Evolutionary conservation across 345 rosid species (phyloP).

Genomic region (Lagerstroemia speciosa): DNA sequence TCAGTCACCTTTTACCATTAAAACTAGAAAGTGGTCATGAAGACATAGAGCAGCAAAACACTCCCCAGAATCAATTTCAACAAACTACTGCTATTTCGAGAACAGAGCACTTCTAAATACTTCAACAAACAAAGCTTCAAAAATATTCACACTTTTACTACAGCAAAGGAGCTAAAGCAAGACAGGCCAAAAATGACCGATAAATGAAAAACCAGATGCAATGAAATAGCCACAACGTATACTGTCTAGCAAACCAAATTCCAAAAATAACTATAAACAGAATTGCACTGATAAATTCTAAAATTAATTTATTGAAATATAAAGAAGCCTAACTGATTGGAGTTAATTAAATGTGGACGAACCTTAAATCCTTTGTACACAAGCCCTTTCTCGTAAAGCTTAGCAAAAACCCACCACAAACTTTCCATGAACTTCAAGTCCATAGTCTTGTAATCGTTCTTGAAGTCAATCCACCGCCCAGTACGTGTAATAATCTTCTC

Average conservation of each 20-base stretch:
- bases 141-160: background rate
- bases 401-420: constrained; percentile 91
- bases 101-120: background rate
- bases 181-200: background rate
- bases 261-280: background rate
- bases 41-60: background rate
- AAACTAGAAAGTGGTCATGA: background rate
- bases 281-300: background rate
- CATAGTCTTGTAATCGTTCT: constrained; percentile 87
- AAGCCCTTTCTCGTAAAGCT: constrained; percentile 67
- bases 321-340: background rate
- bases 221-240: background rate
- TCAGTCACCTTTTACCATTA: background rate
- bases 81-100: background rate
- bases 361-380: constrained; percentile 96
- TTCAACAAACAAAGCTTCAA: background rate
- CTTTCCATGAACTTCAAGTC: constrained; percentile 80
- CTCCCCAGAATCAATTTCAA: background rate
- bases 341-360: background rate
- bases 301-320: background rate
- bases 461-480: constrained; percentile 93
- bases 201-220: background rate
- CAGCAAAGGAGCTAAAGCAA: background rate
- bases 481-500: constrained; percentile 69
- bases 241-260: background rate